Evolutionary conservation across 371 early-diverging fungal genomes (phyloP).

Genomic region (Syncephalastrum monosporum): DNA sequence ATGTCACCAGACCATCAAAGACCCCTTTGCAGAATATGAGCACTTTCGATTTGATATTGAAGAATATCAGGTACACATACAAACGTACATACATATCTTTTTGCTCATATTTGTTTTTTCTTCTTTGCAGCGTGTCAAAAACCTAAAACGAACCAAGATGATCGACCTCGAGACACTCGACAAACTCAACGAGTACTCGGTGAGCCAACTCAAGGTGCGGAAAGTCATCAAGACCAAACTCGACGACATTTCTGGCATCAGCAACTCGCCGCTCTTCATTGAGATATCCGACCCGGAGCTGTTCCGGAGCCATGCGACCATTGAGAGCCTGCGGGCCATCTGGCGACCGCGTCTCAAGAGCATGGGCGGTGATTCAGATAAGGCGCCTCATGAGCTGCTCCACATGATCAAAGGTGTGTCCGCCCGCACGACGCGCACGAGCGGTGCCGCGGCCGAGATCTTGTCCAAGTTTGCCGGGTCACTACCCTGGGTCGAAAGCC

Average conservation of each 20-base stretch:
- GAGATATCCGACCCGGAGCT: conserved; percentile 61
- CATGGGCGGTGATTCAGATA: conserved; percentile 16
- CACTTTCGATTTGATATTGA: conserved; percentile 51
- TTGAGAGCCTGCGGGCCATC: conserved; percentile 57
- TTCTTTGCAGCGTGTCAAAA: conserved; percentile 25
- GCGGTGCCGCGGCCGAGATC: conserved; percentile 46
- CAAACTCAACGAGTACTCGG: conserved; percentile 38
- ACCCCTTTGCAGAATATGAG: conserved; percentile 63
- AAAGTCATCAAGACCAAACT: conserved; percentile 62
- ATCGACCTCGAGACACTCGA: conserved; percentile 43
- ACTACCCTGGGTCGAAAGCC: conserved; percentile 24
- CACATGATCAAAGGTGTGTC: conserved; percentile 41
- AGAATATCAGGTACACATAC: conserved; percentile 50
- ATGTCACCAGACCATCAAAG: conserved; percentile 47
- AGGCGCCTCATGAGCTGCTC: conserved; percentile 22
- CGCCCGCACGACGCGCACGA: conserved; percentile 34
- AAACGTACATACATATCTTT: background rate
- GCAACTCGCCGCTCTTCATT: conserved; percentile 44
- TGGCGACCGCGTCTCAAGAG: conserved; percentile 57
- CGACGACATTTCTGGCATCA: conserved; percentile 61
- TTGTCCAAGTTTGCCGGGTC: conserved; percentile 41
- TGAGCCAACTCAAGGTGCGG: conserved; percentile 47
- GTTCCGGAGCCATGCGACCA: conserved; percentile 56
- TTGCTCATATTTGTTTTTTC: too few relatives aligned
- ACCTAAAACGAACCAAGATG: conserved; percentile 24